These are phyloP conservation scores for Polysphondylium violaceum DNA, from an alignment of 78 protist species.

Conservation along the genomic window DNA sequence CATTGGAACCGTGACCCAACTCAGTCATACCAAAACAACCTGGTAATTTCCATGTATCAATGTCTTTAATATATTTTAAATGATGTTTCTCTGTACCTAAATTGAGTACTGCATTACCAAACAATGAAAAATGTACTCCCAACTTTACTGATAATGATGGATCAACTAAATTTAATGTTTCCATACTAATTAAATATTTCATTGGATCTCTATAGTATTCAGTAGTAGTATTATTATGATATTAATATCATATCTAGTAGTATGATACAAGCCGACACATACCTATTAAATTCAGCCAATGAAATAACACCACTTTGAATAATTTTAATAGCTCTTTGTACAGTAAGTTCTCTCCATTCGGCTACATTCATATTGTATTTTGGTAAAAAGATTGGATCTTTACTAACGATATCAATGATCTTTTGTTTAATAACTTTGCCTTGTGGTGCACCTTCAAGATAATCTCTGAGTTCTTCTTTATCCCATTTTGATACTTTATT, in stretches of 20 bases:
- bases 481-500: conserved; percentile 48
- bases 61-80: conserved; percentile 78
- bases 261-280: too few relatives aligned
- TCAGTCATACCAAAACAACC: conserved; percentile 88
- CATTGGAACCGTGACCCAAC: conserved; percentile 87
- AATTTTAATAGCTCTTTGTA: conserved; percentile 46
- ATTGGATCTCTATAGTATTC: conserved; percentile 49
- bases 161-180: conserved; percentile 26
- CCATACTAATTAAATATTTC: conserved; percentile 69
- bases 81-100: conserved; percentile 85
- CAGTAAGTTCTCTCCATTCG: conserved; percentile 74
- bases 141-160: conserved; percentile 79
- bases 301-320: conserved; percentile 55
- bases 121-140: conserved; percentile 83
- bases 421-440: conserved; percentile 17
- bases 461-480: conserved; percentile 54
- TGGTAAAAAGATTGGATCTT: conserved; percentile 79
- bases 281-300: conserved; percentile 64
- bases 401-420: conserved; percentile 7
- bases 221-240: neutral
- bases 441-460: conserved; percentile 34
- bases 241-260: neutral
- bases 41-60: conserved; percentile 72
- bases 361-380: conserved; percentile 53
- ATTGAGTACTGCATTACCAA: conserved; percentile 81